Percentiles rank a stretch among this genome's conserved stretches.
These are phyloP conservation scores for Viola pubescens DNA, from an alignment of 441 rosid species.

Conservation along the genomic window DNA sequence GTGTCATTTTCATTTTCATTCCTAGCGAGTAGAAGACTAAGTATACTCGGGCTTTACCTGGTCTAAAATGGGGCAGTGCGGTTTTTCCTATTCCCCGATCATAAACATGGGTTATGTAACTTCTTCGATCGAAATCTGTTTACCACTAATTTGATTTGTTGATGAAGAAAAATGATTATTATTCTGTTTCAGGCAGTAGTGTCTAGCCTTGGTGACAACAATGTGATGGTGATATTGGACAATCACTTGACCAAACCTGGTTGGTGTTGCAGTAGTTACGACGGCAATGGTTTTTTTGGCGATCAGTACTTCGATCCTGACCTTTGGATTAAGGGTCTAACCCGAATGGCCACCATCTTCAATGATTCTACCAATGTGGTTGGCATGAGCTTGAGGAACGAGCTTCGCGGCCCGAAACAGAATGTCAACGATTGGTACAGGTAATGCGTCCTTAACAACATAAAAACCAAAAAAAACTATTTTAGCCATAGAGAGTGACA, in stretches of 20 bases:
- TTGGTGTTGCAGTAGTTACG: slow-evolving; percentile 76
- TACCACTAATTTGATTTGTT: not conserved
- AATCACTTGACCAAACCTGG: slow-evolving; percentile 77
- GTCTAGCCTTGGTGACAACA: slow-evolving; percentile 39
- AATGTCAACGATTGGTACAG: slow-evolving; percentile 72
- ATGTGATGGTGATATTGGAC: slow-evolving; percentile 72
- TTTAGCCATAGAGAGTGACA: not conserved
- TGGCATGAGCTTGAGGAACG: slow-evolving; percentile 81
- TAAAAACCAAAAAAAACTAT: not conserved
- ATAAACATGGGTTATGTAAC: not conserved
- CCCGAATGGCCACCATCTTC: slow-evolving; percentile 54
- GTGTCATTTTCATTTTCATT: too few species aligned
- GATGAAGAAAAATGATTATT: not conserved
- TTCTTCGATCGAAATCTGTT: not conserved
- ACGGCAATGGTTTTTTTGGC: slow-evolving; percentile 89
- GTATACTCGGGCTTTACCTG: too few species aligned
- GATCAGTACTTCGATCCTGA: slow-evolving; percentile 59
- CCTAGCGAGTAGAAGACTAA: too few species aligned
- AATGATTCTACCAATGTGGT: slow-evolving; percentile 45
- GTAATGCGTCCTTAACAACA: slow-evolving; percentile 20
- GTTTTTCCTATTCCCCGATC: not conserved
- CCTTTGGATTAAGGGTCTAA: slow-evolving; percentile 57
- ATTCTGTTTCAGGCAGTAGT: slow-evolving; percentile 47
- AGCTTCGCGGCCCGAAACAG: slow-evolving; percentile 74
- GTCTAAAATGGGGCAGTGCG: not conserved